Evolutionary conservation across 2,329 filamentous ascomycete species (phyloP).

Genomic region (Ceratocystis papillata): DNA sequence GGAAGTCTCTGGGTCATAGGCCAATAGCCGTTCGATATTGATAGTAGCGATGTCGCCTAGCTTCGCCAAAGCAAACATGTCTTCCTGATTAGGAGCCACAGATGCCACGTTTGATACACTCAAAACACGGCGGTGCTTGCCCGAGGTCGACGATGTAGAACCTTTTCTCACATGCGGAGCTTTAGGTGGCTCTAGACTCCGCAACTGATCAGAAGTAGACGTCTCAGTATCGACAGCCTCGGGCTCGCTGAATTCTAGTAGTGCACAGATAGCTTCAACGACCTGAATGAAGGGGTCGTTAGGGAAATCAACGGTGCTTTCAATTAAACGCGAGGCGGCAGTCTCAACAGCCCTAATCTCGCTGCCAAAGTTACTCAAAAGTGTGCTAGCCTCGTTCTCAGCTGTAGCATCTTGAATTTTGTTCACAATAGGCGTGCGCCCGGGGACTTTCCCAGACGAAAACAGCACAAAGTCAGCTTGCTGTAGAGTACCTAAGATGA

Average conservation of each 20-base stretch:
- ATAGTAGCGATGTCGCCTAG: conserved; percentile 61
- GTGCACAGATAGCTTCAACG: conserved; percentile 59
- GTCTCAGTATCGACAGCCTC: conserved; percentile 11
- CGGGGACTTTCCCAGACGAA: conserved; percentile 46
- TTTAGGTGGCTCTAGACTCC: conserved; percentile 12
- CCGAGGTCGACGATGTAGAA: conserved; percentile 32
- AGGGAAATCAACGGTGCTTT: conserved; percentile 85
- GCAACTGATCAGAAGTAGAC: conserved; percentile 19
- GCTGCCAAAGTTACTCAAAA: conserved; percentile 57
- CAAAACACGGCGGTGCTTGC: conserved; percentile 38
- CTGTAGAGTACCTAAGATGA: conserved; percentile 82
- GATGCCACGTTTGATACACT: conserved; percentile 39
- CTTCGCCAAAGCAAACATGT: conserved; percentile 60
- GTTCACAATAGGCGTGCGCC: conserved; percentile 39
- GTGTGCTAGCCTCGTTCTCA: conserved; percentile 41
- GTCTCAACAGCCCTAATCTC: conserved; percentile 85
- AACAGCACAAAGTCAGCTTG: conserved; percentile 83
- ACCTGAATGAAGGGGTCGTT: conserved; percentile 71
- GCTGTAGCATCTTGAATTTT: conserved; percentile 39
- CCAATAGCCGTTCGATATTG: conserved; percentile 64
- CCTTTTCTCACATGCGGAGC: conserved; percentile 28
- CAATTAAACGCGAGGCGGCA: conserved; percentile 74
- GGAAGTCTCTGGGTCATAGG: conserved; percentile 53
- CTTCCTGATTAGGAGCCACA: conserved; percentile 47
- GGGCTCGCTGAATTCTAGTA: conserved; percentile 42